Evolutionary conservation across 2,329 filamentous ascomycete genomes (phyloP).

Genomic region (Cadophora sp.): DNA sequence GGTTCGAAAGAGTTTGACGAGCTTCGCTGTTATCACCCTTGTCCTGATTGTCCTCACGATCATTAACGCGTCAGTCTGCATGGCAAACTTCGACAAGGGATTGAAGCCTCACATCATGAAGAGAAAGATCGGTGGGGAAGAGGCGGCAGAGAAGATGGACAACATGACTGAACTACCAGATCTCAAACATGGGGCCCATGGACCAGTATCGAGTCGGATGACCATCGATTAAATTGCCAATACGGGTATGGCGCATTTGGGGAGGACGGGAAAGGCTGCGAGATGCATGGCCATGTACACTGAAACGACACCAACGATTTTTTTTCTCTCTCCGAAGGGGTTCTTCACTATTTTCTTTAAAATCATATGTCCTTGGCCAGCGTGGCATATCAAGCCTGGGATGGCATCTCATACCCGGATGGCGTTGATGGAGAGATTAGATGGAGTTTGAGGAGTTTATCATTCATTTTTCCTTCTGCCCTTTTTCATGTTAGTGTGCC

Average conservation of each 20-base stretch:
- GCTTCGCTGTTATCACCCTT: slow-evolving; percentile 93
- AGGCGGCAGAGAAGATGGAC: slow-evolving; percentile 53
- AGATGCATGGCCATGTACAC: slow-evolving; percentile 39
- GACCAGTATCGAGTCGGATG: slow-evolving; percentile 53
- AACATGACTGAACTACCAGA: slow-evolving; percentile 55
- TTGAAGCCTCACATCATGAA: slow-evolving; percentile 84
- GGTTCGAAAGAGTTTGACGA: slow-evolving; percentile 84
- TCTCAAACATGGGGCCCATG: slow-evolving; percentile 40
- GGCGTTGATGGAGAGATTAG: slow-evolving; percentile 35
- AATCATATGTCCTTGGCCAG: slow-evolving; percentile 40
- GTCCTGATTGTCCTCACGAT: slow-evolving; percentile 89
- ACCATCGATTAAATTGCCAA: slow-evolving; percentile 52
- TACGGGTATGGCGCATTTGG: slow-evolving; percentile 33
- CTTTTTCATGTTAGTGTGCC: slow-evolving; percentile 17
- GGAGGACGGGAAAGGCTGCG: slow-evolving; percentile 25
- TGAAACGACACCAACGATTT: slow-evolving; percentile 35
- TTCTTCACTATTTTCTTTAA: slow-evolving; percentile 22
- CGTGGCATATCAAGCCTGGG: slow-evolving; percentile 39
- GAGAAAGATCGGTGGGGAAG: slow-evolving; percentile 54
- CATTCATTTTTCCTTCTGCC: slow-evolving; percentile 5
- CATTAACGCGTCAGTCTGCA: slow-evolving; percentile 83
- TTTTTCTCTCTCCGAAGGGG: slow-evolving; percentile 29
- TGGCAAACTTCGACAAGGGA: slow-evolving; percentile 87
- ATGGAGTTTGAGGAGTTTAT: slow-evolving; percentile 34
- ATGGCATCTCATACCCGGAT: slow-evolving; percentile 39